A percentile compares a stretch with the other conserved stretches of the same genome.
Conservation (phyloP, 2,329 filamentous ascomycete species). For the Colletotrichum tofieldiae region DNA sequence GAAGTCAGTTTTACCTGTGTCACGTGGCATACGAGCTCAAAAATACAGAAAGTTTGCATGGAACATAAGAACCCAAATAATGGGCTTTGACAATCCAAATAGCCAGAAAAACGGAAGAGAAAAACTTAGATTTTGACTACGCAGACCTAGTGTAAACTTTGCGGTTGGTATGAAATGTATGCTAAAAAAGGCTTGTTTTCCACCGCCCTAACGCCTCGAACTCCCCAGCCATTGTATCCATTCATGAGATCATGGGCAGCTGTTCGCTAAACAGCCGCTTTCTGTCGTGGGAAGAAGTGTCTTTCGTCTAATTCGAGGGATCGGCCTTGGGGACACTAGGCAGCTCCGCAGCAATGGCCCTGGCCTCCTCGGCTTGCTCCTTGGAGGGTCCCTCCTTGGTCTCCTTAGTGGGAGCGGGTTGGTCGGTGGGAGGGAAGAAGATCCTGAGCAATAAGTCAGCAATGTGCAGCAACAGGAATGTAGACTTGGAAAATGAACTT, state of each 20-base stretch:
- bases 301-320: conserved; percentile 39
- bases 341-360: conserved; percentile 50
- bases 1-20: background rate
- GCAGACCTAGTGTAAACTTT: background rate
- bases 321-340: conserved; percentile 56
- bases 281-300: background rate
- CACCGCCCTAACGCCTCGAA: conserved; percentile 10
- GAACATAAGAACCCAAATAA: background rate
- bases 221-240: conserved; percentile 1
- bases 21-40: background rate
- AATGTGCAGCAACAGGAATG: background rate
- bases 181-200: background rate
- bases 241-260: background rate
- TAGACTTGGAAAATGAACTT: background rate
- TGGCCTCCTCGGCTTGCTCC: conserved; percentile 45
- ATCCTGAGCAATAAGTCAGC: conserved; percentile 7
- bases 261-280: too few species aligned
- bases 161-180: background rate
- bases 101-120: background rate
- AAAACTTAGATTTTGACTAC: too few species aligned
- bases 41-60: background rate
- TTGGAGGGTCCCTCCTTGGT: conserved; percentile 46
- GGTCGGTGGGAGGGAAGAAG: conserved; percentile 43
- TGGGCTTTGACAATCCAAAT: too few species aligned
- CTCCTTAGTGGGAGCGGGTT: conserved; percentile 37